Conservation (phyloP, 192 early-diverging fungal genomes). For the Coemansia sp. region DNA sequence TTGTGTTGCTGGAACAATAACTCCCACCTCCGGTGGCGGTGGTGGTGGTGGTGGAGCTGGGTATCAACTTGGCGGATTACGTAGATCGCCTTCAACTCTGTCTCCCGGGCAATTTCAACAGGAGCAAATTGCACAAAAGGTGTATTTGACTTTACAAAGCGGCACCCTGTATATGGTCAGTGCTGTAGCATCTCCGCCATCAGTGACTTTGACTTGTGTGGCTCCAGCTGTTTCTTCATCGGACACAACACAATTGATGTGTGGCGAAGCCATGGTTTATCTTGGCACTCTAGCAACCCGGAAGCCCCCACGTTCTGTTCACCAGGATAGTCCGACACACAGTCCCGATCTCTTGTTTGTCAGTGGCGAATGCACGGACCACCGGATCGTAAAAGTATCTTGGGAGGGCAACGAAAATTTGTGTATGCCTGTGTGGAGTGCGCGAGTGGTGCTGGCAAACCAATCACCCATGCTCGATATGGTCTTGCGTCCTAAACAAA, state of each 20-base stretch:
- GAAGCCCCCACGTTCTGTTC: too few species aligned
- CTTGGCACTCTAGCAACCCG: constrained; percentile 3
- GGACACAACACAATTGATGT: too few species aligned
- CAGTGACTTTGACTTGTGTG: too few species aligned
- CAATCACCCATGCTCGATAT: constrained; percentile 29
- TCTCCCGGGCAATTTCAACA: too few species aligned
- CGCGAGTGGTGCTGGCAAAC: constrained; percentile 12
- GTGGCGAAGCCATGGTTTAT: constrained; percentile 15
- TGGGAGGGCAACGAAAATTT: not conserved
- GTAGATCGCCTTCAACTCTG: too few species aligned
- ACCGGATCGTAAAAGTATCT: constrained; percentile 15
- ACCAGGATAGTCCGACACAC: too few species aligned
- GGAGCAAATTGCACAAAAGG: constrained; percentile 26
- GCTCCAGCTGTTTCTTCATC: too few species aligned
- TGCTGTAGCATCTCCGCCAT: too few species aligned
- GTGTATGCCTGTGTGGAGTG: not conserved
- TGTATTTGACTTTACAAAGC: constrained; percentile 26
- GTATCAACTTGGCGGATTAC: too few species aligned
- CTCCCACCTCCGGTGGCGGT: not conserved
- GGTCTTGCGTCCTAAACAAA: not conserved
- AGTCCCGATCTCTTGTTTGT: constrained; percentile 23
- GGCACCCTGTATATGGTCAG: constrained; percentile 14
- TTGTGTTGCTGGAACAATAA: constrained; percentile 22
- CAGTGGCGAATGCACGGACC: constrained; percentile 25
- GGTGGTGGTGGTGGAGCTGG: not conserved